A percentile compares a stretch with the other conserved stretches of the same genome.
phyloP scores from a whole-genome alignment of 2,329 filamentous ascomycete genomes.

The Aaosphaeria arxii region DNA sequence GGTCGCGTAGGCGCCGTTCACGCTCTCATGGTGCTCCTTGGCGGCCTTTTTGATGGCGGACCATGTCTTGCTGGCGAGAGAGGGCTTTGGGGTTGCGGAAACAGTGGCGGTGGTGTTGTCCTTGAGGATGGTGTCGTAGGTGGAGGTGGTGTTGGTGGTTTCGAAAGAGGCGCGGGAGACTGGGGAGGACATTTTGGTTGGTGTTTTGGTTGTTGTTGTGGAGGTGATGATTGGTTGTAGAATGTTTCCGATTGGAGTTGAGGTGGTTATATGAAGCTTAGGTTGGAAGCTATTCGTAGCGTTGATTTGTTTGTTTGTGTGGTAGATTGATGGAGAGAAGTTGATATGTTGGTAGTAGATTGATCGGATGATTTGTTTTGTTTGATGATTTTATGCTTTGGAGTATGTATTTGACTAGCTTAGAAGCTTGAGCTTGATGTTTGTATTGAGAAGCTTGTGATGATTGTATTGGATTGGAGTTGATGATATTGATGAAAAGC shows the following conservation, averaged over 20 bases:
- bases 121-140: neutral
- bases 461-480: no score
- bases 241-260: neutral
- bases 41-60: slow-evolving; percentile 13
- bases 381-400: no score
- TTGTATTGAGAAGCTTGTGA: no score
- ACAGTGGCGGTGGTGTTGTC: slow-evolving; percentile 11
- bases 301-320: no score
- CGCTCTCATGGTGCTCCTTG: slow-evolving; percentile 17
- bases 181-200: slow-evolving; percentile 1
- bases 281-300: neutral
- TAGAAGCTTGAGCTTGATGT: no score
- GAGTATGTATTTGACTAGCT: no score
- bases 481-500: no score
- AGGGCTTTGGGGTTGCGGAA: slow-evolving; percentile 3
- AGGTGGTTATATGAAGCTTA: neutral
- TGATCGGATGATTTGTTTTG: no score
- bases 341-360: no score
- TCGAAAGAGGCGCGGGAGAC: slow-evolving; percentile 19
- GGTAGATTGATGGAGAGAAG: no score
- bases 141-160: slow-evolving; percentile 10
- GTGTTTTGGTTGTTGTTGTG: neutral
- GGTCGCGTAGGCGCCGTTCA: slow-evolving; percentile 11
- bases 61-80: slow-evolving; percentile 6
- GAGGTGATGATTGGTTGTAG: neutral